Conservation (phyloP, 805 yeast genomes). For the Teunomyces aglyptinius region DNA sequence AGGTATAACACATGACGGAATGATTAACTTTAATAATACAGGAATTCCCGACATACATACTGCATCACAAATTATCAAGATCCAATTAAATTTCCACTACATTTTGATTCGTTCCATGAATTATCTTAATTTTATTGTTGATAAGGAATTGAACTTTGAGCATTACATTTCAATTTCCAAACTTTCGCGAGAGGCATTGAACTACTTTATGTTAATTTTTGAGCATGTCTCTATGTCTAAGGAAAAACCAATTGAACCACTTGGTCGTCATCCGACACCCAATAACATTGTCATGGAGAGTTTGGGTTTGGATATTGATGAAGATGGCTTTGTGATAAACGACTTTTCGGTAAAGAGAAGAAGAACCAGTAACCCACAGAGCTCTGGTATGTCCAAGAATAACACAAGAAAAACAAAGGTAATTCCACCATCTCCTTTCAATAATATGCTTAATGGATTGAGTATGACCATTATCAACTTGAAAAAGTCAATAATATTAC, state of each 20-base stretch:
- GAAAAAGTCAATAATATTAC: constrained; percentile 41
- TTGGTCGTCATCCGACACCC: constrained; percentile 5
- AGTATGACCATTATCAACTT: constrained; percentile 43
- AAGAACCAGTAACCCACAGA: constrained; percentile 11
- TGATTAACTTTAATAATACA: constrained; percentile 22
- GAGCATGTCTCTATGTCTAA: constrained; percentile 21
- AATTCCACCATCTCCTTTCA: constrained; percentile 40
- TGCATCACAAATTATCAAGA: constrained; percentile 38
- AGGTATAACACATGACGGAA: constrained; percentile 14
- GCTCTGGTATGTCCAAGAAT: constrained; percentile 4
- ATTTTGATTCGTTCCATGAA: constrained; percentile 42
- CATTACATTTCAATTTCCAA: constrained; percentile 36
- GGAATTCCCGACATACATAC: constrained; percentile 41
- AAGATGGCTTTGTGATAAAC: constrained; percentile 45
- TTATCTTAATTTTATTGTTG: constrained; percentile 42
- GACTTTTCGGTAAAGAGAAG: constrained; percentile 42
- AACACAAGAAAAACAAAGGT: constrained; percentile 19
- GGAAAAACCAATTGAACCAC: constrained; percentile 8
- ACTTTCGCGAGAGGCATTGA: constrained; percentile 37
- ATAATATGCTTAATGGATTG: constrained; percentile 40
- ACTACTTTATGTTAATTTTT: constrained; percentile 37
- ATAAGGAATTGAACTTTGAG: constrained; percentile 35
- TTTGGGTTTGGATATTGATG: constrained; percentile 41
- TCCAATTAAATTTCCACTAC: constrained; percentile 45
- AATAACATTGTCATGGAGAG: constrained; percentile 30